A percentile compares a stretch with the other conserved stretches of the same genome.
These are phyloP conservation scores for Dunaliella primolecta DNA, from an alignment of 139 green algal genomes.

Conservation along the genomic window DNA sequence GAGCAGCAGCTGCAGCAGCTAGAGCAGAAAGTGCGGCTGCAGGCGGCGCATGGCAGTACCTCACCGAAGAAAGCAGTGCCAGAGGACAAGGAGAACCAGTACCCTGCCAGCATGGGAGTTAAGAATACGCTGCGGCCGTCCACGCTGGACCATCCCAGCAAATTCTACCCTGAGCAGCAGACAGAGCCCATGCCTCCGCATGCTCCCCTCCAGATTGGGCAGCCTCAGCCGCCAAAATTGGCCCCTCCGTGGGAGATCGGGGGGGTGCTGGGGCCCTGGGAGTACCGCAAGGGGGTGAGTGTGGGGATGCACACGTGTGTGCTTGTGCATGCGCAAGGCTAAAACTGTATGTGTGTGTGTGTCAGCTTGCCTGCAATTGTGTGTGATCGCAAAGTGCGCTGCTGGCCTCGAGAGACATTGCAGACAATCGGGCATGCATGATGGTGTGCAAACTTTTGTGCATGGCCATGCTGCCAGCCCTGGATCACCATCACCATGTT, in stretches of 20 bases:
- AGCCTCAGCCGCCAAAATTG: not conserved
- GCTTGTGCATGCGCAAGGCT: no score
- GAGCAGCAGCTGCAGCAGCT: slow-evolving; percentile 23
- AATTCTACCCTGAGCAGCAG: not conserved
- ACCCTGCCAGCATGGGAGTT: not conserved
- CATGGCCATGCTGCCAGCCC: no score
- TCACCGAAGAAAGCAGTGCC: not conserved
- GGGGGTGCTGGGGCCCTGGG: slow-evolving; percentile 2
- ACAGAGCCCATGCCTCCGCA: not conserved
- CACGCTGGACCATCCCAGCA: not conserved
- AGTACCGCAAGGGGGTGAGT: not conserved
- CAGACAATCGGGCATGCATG: no score
- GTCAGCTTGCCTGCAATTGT: no score
- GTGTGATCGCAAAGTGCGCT: no score
- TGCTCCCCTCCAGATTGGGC: not conserved
- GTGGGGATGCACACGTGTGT: no score
- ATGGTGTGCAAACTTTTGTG: no score
- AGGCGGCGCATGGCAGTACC: not conserved
- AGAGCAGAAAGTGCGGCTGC: slow-evolving; percentile 11
- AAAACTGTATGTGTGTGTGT: no score
- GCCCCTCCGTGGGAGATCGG: slow-evolving; percentile 20
- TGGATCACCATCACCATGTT: no score
- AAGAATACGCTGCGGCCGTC: not conserved
- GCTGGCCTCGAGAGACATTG: no score
- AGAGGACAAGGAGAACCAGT: not conserved